Percentiles rank a stretch among this genome's conserved stretches.
These are phyloP conservation scores for Trypanosoma caninum DNA, from an alignment of 208 protist genomes.

Conservation along the genomic window DNA sequence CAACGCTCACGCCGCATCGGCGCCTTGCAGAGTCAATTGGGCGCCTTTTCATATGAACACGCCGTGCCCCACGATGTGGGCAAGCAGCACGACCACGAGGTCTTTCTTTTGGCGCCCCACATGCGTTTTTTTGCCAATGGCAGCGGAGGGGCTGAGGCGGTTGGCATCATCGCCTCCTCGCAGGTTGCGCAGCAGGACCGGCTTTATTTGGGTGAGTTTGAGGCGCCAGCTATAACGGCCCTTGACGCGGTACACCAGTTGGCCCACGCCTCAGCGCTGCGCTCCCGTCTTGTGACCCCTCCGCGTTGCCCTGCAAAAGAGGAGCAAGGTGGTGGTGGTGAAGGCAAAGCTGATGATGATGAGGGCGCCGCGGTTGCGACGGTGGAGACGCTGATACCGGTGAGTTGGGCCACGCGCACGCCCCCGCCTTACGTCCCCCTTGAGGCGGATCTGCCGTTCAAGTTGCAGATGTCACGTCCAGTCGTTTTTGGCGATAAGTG, in stretches of 20 bases:
- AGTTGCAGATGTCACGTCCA: conserved; percentile 71
- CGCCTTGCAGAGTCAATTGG: conserved; percentile 75
- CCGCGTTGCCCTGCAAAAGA: neutral
- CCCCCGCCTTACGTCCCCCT: conserved; percentile 82
- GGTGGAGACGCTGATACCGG: conserved; percentile 64
- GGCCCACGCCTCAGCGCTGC: conserved; percentile 59
- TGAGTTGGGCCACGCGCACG: conserved; percentile 81
- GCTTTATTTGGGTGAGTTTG: conserved; percentile 84
- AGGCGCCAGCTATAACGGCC: conserved; percentile 74
- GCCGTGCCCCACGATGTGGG: conserved; percentile 44
- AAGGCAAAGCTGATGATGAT: neutral
- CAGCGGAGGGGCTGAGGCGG: conserved; percentile 48
- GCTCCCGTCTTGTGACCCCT: conserved; percentile 49
- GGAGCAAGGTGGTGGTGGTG: neutral
- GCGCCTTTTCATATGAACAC: conserved; percentile 66
- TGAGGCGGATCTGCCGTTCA: conserved; percentile 81
- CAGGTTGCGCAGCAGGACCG: conserved; percentile 76
- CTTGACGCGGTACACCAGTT: conserved; percentile 82
- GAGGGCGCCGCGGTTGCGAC: conserved; percentile 24
- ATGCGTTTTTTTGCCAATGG: conserved; percentile 40
- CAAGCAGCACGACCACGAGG: conserved; percentile 48
- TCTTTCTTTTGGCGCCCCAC: conserved; percentile 68
- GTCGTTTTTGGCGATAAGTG: conserved; percentile 38
- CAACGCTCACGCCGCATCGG: conserved; percentile 82
- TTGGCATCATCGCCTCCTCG: conserved; percentile 68